phyloP scores from a whole-genome alignment of 768 basidiomycete species.

The Pulveroboletus sp. region DNA sequence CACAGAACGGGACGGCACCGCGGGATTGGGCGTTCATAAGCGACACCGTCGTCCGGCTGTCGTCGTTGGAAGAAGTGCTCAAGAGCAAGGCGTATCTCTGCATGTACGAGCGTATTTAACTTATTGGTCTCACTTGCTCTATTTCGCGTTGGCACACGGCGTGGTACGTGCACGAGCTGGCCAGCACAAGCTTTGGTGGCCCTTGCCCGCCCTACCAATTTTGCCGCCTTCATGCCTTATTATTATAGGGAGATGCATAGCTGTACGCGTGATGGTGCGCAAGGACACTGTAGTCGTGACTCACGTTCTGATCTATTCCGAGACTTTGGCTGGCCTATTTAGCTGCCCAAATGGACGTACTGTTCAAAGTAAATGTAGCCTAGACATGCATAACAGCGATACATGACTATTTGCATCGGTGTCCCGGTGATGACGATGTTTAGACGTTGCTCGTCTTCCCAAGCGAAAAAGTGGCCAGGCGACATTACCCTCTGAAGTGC shows the following conservation, averaged over 20 bases:
- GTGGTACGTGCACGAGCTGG: neutral
- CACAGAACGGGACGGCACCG: constrained; percentile 2
- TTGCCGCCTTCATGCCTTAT: neutral
- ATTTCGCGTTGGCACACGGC: neutral
- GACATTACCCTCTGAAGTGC: neutral
- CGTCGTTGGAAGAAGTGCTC: constrained; percentile 83
- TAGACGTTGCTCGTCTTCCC: neutral
- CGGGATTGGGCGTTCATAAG: constrained; percentile 91
- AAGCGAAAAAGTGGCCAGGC: neutral
- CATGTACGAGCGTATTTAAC: constrained; percentile 77
- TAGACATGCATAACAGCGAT: neutral
- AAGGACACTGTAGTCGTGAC: neutral
- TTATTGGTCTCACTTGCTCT: constrained; percentile 5
- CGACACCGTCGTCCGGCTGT: constrained; percentile 78
- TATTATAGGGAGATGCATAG: too few relatives aligned
- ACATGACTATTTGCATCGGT: neutral
- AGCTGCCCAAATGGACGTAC: neutral
- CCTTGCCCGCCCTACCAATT: neutral
- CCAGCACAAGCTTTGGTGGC: neutral
- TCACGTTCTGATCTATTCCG: constrained; percentile 1
- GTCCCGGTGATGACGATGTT: neutral
- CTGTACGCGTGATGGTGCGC: too few relatives aligned
- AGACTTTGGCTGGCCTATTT: neutral
- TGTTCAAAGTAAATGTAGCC: neutral
- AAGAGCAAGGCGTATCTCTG: constrained; percentile 90